Conservation (phyloP, 2,329 filamentous ascomycete species). For the Fusarium staphyleae region DNA sequence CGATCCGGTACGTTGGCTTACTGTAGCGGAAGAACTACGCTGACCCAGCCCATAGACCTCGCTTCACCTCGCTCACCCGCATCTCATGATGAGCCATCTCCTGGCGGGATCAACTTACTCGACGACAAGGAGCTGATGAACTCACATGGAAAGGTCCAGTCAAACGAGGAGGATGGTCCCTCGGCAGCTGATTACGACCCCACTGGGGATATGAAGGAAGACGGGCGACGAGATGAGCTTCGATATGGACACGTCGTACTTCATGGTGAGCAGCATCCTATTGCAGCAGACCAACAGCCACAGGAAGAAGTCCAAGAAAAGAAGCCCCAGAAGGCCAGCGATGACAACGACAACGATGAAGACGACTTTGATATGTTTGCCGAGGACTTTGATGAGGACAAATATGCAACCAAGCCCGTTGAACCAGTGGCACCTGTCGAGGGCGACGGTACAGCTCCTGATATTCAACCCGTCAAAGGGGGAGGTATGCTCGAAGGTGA, state of each 20-base stretch:
- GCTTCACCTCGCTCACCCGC: conserved; percentile 54
- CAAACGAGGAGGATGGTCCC: conserved; percentile 69
- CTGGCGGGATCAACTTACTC: conserved; percentile 67
- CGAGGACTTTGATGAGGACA: conserved; percentile 74
- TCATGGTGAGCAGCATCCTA: conserved; percentile 52
- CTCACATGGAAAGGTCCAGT: conserved; percentile 54
- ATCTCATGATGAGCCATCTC: conserved; percentile 61
- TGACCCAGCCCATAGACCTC: conserved; percentile 44
- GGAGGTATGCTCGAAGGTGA: conserved; percentile 89
- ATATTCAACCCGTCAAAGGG: conserved; percentile 68
- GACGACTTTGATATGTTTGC: conserved; percentile 84
- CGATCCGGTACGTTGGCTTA: conserved; percentile 52
- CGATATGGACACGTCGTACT: conserved; percentile 64
- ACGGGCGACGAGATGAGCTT: conserved; percentile 73
- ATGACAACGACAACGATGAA: conserved; percentile 64
- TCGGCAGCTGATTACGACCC: conserved; percentile 96
- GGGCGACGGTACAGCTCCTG: conserved; percentile 55
- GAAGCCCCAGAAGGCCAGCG: conserved; percentile 36
- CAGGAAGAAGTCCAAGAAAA: conserved; percentile 39
- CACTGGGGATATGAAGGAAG: conserved; percentile 85
- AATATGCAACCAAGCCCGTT: conserved; percentile 62
- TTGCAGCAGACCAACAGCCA: conserved; percentile 37
- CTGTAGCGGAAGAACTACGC: conserved; percentile 2
- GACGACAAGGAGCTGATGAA: conserved; percentile 75
- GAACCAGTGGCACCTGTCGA: conserved; percentile 46